Conservation (phyloP, 176 grass and related monocot genomes). For the Oryza meyeriana region DNA sequence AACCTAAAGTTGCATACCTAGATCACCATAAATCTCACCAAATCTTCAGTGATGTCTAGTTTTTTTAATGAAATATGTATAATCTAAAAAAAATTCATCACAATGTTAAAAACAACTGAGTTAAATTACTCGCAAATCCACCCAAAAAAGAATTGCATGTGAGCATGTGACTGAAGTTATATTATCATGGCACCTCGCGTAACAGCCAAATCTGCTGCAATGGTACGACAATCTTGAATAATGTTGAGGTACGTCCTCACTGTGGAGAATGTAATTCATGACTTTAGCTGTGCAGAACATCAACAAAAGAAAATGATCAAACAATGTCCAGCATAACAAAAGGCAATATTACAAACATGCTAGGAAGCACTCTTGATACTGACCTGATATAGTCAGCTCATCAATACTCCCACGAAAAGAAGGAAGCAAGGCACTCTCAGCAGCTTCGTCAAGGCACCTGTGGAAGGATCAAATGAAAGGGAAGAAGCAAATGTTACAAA, state of each 20-base stretch:
- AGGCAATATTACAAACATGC: neutral
- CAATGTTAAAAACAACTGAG: neutral
- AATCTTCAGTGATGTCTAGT: neutral
- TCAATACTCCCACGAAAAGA: constrained; percentile 44
- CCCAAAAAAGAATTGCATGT: constrained; percentile 3
- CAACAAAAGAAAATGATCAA: neutral
- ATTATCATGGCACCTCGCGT: constrained; percentile 32
- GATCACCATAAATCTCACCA: neutral
- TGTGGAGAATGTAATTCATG: constrained; percentile 32
- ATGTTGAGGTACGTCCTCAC: constrained; percentile 3
- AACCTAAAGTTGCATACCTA: neutral
- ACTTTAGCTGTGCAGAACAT: constrained; percentile 47
- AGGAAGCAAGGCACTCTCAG: constrained; percentile 65
- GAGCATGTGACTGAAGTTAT: neutral
- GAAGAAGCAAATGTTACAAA: neutral
- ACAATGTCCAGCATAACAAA: neutral
- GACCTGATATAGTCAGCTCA: constrained; percentile 56
- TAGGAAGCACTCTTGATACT: neutral
- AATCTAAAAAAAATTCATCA: neutral
- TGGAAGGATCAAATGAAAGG: neutral
- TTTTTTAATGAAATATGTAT: neutral
- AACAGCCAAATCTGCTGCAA: constrained; percentile 57
- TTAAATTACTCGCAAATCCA: neutral
- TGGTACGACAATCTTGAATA: constrained; percentile 53
- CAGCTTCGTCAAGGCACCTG: constrained; percentile 64